phyloP scores from a whole-genome alignment of 1,139 yeast genomes.

The Scheffersomyces lignicola region DNA sequence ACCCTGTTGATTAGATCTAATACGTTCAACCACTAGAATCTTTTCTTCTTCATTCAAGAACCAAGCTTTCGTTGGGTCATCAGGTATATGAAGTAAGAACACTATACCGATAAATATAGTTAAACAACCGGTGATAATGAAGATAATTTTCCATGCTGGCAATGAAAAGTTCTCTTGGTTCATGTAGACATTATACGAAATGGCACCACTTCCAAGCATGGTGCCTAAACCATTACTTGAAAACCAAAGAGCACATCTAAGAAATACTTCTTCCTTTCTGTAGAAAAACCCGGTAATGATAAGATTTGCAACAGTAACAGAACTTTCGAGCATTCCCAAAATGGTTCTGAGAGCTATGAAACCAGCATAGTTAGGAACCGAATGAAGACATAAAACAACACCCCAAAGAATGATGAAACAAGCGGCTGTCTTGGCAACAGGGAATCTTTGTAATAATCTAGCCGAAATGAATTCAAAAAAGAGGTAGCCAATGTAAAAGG shows the following conservation, averaged over 20 bases:
- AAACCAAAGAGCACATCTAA: slow-evolving; percentile 29
- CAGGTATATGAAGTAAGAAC: slow-evolving; percentile 27
- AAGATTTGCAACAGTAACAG: slow-evolving; percentile 57
- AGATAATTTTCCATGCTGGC: slow-evolving; percentile 33
- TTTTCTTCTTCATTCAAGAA: slow-evolving; percentile 50
- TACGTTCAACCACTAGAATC: slow-evolving; percentile 31
- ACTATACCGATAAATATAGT: slow-evolving; percentile 27
- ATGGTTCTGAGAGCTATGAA: slow-evolving; percentile 31
- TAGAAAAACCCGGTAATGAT: slow-evolving; percentile 42
- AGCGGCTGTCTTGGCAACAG: slow-evolving; percentile 29
- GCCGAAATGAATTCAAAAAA: slow-evolving; percentile 49
- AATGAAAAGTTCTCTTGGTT: slow-evolving; percentile 18
- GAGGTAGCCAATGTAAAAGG: slow-evolving; percentile 56
- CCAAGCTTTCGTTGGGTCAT: slow-evolving; percentile 32
- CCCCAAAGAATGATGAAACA: slow-evolving; percentile 31
- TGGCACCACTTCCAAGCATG: slow-evolving; percentile 24
- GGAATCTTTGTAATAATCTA: slow-evolving; percentile 36
- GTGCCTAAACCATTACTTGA: slow-evolving; percentile 32
- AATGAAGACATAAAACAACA: slow-evolving; percentile 24
- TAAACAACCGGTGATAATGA: slow-evolving; percentile 29
- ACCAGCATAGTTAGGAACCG: slow-evolving; percentile 30
- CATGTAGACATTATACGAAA: slow-evolving; percentile 22
- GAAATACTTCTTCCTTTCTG: slow-evolving; percentile 22
- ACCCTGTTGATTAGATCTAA: slow-evolving; percentile 49
- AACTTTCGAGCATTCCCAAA: slow-evolving; percentile 57